Evolutionary conservation across 1,284 basidiomycete species (phyloP).

Genomic region (Leccinum solheimii): DNA sequence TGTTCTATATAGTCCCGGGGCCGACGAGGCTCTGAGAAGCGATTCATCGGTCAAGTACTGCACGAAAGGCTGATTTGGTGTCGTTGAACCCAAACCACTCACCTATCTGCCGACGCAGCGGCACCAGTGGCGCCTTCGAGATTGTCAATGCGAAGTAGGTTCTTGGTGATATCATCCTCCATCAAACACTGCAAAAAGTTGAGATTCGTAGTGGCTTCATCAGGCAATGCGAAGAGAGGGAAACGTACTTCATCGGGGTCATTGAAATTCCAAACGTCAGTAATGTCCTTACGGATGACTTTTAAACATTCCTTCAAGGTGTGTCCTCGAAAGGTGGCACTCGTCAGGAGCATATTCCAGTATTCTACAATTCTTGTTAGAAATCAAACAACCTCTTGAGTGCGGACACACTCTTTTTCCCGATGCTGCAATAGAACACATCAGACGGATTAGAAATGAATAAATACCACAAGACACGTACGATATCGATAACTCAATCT

Average conservation of each 20-base stretch:
- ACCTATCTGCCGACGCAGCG: neutral
- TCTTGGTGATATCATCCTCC: constrained; percentile 11
- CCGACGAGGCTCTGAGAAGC: constrained; percentile 3
- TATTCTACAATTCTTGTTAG: constrained; percentile 22
- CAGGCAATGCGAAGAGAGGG: neutral
- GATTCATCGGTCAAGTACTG: neutral
- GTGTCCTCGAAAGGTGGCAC: constrained; percentile 21
- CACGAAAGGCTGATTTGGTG: neutral
- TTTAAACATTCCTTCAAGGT: constrained; percentile 24
- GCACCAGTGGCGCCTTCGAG: constrained; percentile 4
- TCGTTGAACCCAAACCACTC: neutral
- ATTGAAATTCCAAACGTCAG: constrained; percentile 32
- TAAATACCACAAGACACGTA: constrained; percentile 1
- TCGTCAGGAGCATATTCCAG: constrained; percentile 30
- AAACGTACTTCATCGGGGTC: constrained; percentile 26
- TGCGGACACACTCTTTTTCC: constrained; percentile 21
- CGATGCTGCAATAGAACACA: constrained; percentile 19
- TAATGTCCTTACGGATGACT: constrained; percentile 28
- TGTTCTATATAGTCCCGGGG: neutral
- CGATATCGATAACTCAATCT: constrained; percentile 22
- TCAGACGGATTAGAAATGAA: neutral
- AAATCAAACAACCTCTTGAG: neutral
- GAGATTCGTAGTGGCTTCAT: neutral
- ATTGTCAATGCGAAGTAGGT: constrained; percentile 9
- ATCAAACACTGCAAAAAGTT: constrained; percentile 10